Evolutionary conservation across 306 rosid species (phyloP).

Genomic region (Alnus glutinosa): DNA sequence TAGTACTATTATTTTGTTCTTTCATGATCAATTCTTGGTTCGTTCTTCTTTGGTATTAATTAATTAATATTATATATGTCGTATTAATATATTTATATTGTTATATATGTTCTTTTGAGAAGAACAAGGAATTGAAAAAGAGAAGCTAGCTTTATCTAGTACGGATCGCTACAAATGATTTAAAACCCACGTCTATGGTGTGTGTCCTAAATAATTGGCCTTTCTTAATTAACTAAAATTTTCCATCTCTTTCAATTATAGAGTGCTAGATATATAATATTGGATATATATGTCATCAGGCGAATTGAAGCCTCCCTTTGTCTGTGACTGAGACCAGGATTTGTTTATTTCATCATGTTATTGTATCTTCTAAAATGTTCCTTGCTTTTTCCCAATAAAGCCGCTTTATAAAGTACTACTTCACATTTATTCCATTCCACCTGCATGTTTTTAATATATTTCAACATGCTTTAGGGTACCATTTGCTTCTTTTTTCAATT

Average conservation of each 20-base stretch:
- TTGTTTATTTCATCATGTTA: neutral
- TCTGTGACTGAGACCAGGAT: neutral
- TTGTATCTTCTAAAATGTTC: constrained; percentile 1
- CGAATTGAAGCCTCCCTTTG: neutral
- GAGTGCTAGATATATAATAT: neutral
- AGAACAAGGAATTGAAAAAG: neutral
- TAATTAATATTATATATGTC: no score
- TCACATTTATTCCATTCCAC: neutral
- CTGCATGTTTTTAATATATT: neutral
- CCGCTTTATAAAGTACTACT: neutral
- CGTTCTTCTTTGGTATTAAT: no score
- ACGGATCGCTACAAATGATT: neutral
- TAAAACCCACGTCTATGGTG: neutral
- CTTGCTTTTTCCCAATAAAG: neutral
- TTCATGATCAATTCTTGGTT: no score
- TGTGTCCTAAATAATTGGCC: neutral
- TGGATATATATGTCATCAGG: neutral
- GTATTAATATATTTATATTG: no score
- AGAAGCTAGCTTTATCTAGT: neutral
- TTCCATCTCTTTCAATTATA: neutral
- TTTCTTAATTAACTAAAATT: neutral
- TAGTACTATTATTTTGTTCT: no score
- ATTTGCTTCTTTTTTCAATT: neutral
- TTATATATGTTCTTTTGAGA: neutral
- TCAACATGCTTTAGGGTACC: neutral